Evolutionary conservation across 805 yeast genomes (phyloP).

Genomic region (Candida taoyuanica): DNA sequence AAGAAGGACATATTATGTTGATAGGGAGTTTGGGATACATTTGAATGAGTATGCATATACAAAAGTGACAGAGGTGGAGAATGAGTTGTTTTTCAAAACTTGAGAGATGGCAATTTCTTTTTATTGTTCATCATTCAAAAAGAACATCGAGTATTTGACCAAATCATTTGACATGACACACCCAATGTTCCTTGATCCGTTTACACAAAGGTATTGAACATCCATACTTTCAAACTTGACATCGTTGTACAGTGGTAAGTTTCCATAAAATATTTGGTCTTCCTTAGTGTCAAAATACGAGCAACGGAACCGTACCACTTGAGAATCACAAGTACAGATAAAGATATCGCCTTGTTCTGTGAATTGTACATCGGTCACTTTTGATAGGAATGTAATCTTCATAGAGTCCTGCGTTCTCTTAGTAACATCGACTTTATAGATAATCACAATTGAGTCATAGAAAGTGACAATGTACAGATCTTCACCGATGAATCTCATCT

Average conservation of each 20-base stretch:
- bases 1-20: constrained; percentile 19
- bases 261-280: neutral
- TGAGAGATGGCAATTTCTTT: neutral
- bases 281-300: no score
- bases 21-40: constrained; percentile 11
- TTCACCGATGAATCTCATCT: constrained; percentile 10
- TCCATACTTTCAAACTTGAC: constrained; percentile 6
- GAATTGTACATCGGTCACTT: constrained; percentile 13
- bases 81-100: constrained; percentile 7
- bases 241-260: neutral
- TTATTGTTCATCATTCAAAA: constrained; percentile 4
- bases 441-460: constrained; percentile 11
- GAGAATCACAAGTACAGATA: constrained; percentile 3
- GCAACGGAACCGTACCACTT: no score
- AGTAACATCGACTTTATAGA: constrained; percentile 11
- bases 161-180: constrained; percentile 36
- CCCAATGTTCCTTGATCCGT: constrained; percentile 28
- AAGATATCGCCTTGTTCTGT: constrained; percentile 12
- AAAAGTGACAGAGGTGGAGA: constrained; percentile 6
- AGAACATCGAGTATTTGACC: constrained; percentile 19
- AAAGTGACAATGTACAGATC: constrained; percentile 9
- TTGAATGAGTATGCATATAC: constrained; percentile 21
- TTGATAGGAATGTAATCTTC: constrained; percentile 3
- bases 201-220: constrained; percentile 30
- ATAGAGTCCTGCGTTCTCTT: neutral